phyloP scores from a whole-genome alignment of 768 basidiomycete species.

The Leccinellum albellum region DNA sequence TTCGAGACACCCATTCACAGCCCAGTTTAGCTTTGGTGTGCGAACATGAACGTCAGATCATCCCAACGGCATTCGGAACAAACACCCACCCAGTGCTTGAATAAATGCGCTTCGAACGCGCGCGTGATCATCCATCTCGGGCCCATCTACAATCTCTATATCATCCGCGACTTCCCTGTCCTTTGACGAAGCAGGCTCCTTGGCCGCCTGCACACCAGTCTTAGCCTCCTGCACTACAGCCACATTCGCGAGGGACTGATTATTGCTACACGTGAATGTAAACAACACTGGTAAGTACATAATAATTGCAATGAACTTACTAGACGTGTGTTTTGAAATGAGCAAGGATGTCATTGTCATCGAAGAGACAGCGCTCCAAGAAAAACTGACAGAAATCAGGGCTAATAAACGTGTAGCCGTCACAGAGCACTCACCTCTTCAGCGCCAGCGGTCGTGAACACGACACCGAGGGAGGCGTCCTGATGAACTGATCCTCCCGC shows the following conservation, averaged over 20 bases:
- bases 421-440: too few relatives aligned
- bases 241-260: background rate
- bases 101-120: background rate
- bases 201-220: background rate
- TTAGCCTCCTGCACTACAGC: background rate
- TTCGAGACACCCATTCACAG: background rate
- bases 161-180: background rate
- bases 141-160: background rate
- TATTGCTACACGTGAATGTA: background rate
- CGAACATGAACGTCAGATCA: background rate
- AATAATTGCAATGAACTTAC: background rate
- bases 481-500: background rate
- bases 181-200: background rate
- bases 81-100: background rate
- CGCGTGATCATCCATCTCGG: background rate
- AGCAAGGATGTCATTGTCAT: background rate
- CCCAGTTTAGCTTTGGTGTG: background rate
- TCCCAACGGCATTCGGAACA: background rate
- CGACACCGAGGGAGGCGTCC: background rate
- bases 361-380: too few relatives aligned
- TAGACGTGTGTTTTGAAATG: background rate
- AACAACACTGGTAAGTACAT: background rate
- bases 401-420: too few relatives aligned
- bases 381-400: too few relatives aligned
- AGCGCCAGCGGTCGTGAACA: too few relatives aligned